Evolutionary conservation across 768 basidiomycete genomes (phyloP).

Genomic region (Psilocybe tampanensis): DNA sequence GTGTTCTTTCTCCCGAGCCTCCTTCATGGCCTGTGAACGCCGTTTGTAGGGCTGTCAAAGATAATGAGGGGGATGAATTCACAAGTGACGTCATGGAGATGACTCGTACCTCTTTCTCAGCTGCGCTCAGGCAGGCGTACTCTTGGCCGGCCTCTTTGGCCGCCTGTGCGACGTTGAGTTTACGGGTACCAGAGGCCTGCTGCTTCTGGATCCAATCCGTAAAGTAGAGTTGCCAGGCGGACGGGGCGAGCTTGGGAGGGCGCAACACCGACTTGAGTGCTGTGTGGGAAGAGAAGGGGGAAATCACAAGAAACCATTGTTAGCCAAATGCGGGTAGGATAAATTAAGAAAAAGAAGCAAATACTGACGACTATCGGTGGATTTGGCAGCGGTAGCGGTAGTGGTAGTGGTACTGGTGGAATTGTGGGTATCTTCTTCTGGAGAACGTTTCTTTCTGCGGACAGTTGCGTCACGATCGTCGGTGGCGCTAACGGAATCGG

Average conservation of each 20-base stretch:
- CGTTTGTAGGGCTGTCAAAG: constrained; percentile 77
- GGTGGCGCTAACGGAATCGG: constrained; percentile 60
- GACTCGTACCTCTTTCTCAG: constrained; percentile 78
- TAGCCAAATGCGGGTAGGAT: constrained; percentile 14
- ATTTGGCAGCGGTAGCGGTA: constrained; percentile 36
- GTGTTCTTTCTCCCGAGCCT: constrained; percentile 80
- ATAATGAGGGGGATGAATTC: constrained; percentile 3
- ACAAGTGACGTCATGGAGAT: constrained; percentile 34
- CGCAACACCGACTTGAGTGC: constrained; percentile 78
- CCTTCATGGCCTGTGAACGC: constrained; percentile 84
- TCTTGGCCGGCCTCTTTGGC: constrained; percentile 94
- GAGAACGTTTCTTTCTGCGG: constrained; percentile 55
- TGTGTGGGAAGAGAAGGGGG: constrained; percentile 30
- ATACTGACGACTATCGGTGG: constrained; percentile 50
- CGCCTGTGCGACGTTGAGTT: constrained; percentile 93
- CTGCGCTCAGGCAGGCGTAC: constrained; percentile 75
- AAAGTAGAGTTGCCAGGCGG: constrained; percentile 96
- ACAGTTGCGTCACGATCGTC: constrained; percentile 79
- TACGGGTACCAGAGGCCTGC: constrained; percentile 76
- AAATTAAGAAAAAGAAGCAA: constrained; percentile 7
- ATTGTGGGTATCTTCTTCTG: constrained; percentile 36
- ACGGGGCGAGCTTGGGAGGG: constrained; percentile 90
- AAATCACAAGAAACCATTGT: constrained; percentile 15
- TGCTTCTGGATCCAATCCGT: constrained; percentile 93
- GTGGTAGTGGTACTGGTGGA: no score